phyloP scores from a whole-genome alignment of 208 protist species.

The Trypanosoma avium region DNA sequence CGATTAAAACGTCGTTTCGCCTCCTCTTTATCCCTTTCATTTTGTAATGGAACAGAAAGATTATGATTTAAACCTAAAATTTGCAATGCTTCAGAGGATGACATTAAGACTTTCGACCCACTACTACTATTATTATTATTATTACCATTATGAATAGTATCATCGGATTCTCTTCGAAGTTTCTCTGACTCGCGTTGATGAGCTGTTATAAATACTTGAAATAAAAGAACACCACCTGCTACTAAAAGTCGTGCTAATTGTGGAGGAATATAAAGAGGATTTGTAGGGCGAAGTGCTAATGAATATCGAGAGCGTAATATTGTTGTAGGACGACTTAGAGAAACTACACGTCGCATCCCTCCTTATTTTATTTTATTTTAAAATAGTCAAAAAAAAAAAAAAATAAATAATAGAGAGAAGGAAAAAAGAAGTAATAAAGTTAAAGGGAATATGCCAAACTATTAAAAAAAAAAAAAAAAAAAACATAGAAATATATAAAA shows the following conservation, averaged over 20 bases:
- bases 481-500: background rate
- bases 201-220: constrained; percentile 58
- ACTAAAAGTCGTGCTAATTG: constrained; percentile 43
- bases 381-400: background rate
- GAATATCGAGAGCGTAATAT: background rate
- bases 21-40: constrained; percentile 33
- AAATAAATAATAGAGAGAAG: too few species aligned
- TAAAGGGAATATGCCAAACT: too few species aligned
- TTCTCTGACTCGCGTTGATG: constrained; percentile 47
- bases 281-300: constrained; percentile 33
- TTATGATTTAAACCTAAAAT: constrained; percentile 63
- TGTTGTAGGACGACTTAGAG: background rate
- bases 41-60: constrained; percentile 25
- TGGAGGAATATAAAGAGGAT: constrained; percentile 49
- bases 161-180: constrained; percentile 30
- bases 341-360: constrained; percentile 13
- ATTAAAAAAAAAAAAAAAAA: constrained; percentile 14
- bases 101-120: constrained; percentile 33
- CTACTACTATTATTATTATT: background rate
- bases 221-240: constrained; percentile 33
- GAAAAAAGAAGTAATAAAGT: too few species aligned
- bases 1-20: constrained; percentile 63
- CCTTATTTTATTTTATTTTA: background rate
- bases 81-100: constrained; percentile 59
- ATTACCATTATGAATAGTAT: background rate